Conservation (phyloP, 2,329 filamentous ascomycete species). For the Hymenoscyphus infarciens region DNA sequence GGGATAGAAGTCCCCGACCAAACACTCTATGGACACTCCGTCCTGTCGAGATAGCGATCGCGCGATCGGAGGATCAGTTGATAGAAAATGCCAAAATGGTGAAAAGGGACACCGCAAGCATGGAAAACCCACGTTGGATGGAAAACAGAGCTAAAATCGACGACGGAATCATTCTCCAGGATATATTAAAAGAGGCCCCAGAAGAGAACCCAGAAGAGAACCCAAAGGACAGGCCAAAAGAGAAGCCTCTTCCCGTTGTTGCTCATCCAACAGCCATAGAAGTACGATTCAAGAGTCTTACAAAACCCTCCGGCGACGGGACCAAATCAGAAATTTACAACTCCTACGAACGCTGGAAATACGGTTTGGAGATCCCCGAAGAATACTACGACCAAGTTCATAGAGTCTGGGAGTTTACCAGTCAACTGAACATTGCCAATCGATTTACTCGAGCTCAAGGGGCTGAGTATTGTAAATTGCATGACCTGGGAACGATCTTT, state of each 20-base stretch:
- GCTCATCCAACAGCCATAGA: not conserved
- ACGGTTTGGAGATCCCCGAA: not conserved
- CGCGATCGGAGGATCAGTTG: not conserved
- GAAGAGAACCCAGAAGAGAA: not conserved
- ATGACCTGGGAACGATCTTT: not conserved
- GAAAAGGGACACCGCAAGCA: not conserved
- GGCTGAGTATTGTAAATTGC: not conserved
- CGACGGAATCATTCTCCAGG: not conserved
- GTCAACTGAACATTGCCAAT: not conserved
- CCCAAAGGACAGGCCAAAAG: not conserved
- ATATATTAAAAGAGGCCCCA: not conserved
- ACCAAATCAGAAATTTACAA: not conserved
- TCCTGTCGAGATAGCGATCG: not conserved
- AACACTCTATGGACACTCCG: not conserved
- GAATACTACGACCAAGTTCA: not conserved
- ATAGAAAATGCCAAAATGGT: not conserved
- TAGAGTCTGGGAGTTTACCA: not conserved
- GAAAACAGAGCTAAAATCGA: not conserved
- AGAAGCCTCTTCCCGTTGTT: not conserved
- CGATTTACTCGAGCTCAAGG: not conserved
- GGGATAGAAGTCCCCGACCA: constrained; percentile 8
- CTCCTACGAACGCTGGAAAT: constrained; percentile 3
- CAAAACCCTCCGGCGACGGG: not conserved
- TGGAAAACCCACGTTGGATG: not conserved
- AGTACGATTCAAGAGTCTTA: not conserved